These are phyloP conservation scores for Fusarium sp. DNA, from an alignment of 2,329 filamentous ascomycete genomes.

Conservation along the genomic window DNA sequence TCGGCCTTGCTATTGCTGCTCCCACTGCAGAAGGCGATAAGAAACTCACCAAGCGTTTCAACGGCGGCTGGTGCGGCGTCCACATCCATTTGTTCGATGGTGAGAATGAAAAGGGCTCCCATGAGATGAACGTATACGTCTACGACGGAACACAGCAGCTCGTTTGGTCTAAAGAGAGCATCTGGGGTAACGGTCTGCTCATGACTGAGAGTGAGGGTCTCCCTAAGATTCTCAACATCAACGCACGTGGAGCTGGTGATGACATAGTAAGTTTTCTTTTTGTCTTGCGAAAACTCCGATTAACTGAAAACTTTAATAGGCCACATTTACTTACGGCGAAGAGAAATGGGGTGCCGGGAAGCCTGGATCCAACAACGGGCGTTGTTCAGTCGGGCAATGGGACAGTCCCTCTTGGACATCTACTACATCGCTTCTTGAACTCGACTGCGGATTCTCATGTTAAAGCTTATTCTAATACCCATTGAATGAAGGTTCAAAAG, in stretches of 20 bases:
- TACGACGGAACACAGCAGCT: conserved; percentile 9
- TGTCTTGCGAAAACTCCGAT: too few species aligned
- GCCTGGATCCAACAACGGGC: too few species aligned
- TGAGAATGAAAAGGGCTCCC: not conserved
- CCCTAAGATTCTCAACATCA: conserved; percentile 1
- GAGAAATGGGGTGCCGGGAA: not conserved
- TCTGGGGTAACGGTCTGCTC: not conserved
- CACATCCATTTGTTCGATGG: conserved; percentile 7
- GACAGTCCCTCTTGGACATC: not conserved
- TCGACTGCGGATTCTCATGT: conserved; percentile 11
- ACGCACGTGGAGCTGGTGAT: not conserved
- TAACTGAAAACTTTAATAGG: not conserved
- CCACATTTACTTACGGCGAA: conserved; percentile 10
- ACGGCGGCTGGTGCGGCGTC: conserved; percentile 11
- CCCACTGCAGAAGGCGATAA: not conserved
- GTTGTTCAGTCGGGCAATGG: not conserved
- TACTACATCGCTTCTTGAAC: not conserved
- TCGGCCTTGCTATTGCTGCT: conserved; percentile 1
- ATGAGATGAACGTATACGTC: conserved; percentile 11
- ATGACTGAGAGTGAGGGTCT: conserved; percentile 7
- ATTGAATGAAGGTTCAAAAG: too few species aligned
- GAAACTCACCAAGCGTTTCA: conserved; percentile 6
- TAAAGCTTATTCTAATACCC: not conserved
- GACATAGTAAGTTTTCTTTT: not conserved
- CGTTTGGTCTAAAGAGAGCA: conserved; percentile 9